phyloP scores from a whole-genome alignment of 371 early-diverging fungal genomes.

The Mortierella sp. region DNA sequence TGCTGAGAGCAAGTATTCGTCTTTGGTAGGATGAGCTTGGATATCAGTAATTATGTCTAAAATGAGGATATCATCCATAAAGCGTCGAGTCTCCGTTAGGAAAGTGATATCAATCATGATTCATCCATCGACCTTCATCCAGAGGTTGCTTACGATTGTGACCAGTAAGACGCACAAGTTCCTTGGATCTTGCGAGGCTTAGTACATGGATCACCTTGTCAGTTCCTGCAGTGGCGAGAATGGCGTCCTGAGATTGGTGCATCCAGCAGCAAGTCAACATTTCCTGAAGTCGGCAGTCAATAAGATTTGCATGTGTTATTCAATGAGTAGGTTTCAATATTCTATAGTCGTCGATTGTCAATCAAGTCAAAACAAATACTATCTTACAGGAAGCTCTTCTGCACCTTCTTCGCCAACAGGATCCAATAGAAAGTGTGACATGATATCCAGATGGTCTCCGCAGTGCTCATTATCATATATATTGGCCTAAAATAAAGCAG shows the following conservation, averaged over 20 bases:
- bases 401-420: conserved; percentile 54
- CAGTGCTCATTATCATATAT: conserved; percentile 94
- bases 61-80: too few relatives aligned
- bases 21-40: conserved; percentile 77
- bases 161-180: conserved; percentile 70
- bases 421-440: conserved; percentile 84
- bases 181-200: conserved; percentile 81
- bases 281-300: conserved; percentile 37
- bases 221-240: conserved; percentile 77
- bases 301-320: too few relatives aligned
- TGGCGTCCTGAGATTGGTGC: conserved; percentile 73
- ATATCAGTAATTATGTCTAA: conserved; percentile 75
- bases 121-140: too few relatives aligned
- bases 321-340: not conserved
- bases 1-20: conserved; percentile 79
- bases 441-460: conserved; percentile 92
- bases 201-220: conserved; percentile 74
- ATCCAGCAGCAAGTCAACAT: conserved; percentile 81
- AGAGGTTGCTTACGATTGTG: conserved; percentile 68
- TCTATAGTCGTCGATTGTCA: not conserved
- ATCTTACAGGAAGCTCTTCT: conserved; percentile 48
- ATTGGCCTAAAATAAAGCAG: conserved; percentile 67
- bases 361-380: not conserved
- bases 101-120: not conserved
- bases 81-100: too few relatives aligned